These are phyloP conservation scores for Chaetothyriales sp. DNA, from an alignment of 2,329 filamentous ascomycete genomes.

Conservation along the genomic window DNA sequence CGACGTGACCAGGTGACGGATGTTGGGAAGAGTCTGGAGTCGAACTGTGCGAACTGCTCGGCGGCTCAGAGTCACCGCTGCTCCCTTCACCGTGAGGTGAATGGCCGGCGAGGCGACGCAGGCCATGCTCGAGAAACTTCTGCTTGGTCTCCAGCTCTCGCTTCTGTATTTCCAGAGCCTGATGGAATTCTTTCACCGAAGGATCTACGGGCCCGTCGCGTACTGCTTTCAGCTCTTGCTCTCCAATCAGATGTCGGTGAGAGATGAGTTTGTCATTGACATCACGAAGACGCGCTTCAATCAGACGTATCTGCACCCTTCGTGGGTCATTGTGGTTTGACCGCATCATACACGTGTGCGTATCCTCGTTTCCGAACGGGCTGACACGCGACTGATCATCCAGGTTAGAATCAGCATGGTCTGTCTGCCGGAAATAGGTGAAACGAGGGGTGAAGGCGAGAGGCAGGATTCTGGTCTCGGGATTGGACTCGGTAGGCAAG, in stretches of 20 bases:
- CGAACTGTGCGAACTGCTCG: conserved; percentile 13
- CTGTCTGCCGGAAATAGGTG: conserved; percentile 93
- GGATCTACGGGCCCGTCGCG: conserved; percentile 39
- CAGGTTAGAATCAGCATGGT: conserved; percentile 65
- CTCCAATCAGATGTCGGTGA: conserved; percentile 57
- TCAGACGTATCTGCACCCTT: conserved; percentile 71
- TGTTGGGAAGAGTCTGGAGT: conserved; percentile 24
- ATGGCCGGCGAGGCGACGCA: conserved; percentile 42
- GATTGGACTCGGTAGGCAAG: conserved; percentile 72
- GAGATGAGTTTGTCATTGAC: conserved; percentile 62
- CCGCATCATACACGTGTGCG: conserved; percentile 81
- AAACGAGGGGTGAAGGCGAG: conserved; percentile 85
- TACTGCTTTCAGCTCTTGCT: conserved; percentile 53
- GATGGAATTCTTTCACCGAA: conserved; percentile 28
- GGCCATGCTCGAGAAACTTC: conserved; percentile 43
- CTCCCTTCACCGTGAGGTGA: conserved; percentile 30
- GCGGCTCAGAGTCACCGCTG: conserved; percentile 4
- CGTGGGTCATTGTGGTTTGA: conserved; percentile 77
- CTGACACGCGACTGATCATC: conserved; percentile 73
- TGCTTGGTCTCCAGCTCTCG: conserved; percentile 43
- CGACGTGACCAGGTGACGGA: conserved; percentile 32
- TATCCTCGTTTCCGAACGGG: conserved; percentile 82
- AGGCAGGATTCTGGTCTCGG: conserved; percentile 85
- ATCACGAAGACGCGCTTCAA: conserved; percentile 63
- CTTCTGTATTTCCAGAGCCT: conserved; percentile 40